Base-by-base conservation (phyloP, 768 basidiomycete species). In the Lactarius trivialis region DNA sequence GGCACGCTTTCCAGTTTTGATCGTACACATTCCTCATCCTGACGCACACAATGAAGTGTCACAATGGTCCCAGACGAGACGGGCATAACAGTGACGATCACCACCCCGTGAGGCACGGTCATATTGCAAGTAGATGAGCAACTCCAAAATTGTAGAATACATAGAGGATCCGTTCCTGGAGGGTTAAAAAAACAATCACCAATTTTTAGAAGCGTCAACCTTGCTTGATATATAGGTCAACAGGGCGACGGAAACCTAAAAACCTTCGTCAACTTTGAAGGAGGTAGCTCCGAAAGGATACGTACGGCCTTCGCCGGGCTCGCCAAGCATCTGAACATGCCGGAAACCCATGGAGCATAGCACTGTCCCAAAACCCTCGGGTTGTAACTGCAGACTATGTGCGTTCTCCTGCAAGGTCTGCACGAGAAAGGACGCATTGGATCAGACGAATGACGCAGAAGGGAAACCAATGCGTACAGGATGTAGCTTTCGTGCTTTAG, bases 401-500 rank as follows among this genome's bases (percentile, higher is more conserved):
- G 79, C 84, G 54, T 82, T 88, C 51, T 86, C 82, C 70, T 80
- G 84, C 49, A 93, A 73, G 62, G 67, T 79, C 78, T 84, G 68
- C 4, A 11, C 32, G 21, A 12, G 24, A 30, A 5, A 26, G n/a
- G 15, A 48, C 36, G n/a, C 11, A n/a, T 57, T 9, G 55, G 4
- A 45, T 32, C 24, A 7, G 30, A 41, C 3, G 36, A 17, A 12
- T 21, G 39, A 11, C n/a, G n/a, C 45, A 28, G 34, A 63, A 33
- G 53, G 6, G n/a, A 2, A 62, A 52, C 12, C 28, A 26, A 34
- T 26, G 56, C 69, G 45, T 63, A 86, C 88, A 58, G 80, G 74
- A 68, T 85, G 77, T 82, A 86, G 84, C 14, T 87, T 81, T 62
- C 78, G 85, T 0, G 89, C 89, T 68, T 92, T 91, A 14, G 77